These are phyloP conservation scores for Aurinia saxatilis DNA, from an alignment of 345 rosid genomes.

Conservation along the genomic window DNA sequence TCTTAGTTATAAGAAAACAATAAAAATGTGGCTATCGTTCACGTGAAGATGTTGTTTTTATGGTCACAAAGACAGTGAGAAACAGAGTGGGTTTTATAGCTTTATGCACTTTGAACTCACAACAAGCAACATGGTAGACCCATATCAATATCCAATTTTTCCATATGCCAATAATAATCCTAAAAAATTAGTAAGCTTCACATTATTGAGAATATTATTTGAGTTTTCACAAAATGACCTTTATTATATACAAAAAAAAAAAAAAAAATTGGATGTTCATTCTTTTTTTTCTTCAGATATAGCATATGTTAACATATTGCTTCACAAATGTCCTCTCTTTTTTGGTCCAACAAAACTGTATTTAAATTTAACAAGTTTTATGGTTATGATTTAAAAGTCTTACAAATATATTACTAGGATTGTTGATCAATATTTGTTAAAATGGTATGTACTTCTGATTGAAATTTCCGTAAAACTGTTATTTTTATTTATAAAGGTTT, in stretches of 20 bases:
- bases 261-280: not conserved
- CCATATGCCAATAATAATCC: not conserved
- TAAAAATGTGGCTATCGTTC: slow-evolving; percentile 23
- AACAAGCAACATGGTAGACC: slow-evolving; percentile 34
- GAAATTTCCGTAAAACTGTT: not conserved
- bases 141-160: slow-evolving; percentile 16
- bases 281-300: not conserved
- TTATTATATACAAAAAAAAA: no score
- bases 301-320: not conserved
- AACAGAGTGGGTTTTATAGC: slow-evolving; percentile 31
- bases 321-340: not conserved
- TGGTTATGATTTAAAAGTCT: not conserved
- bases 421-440: not conserved
- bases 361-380: not conserved
- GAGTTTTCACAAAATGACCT: not conserved
- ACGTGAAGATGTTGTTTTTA: slow-evolving; percentile 24
- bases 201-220: not conserved
- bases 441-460: not conserved
- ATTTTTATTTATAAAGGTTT: not conserved
- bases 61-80: slow-evolving; percentile 29
- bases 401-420: not conserved
- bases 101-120: slow-evolving; percentile 26
- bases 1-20: slow-evolving; percentile 15
- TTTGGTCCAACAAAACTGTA: no score
- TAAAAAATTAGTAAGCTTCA: not conserved